phyloP scores from a whole-genome alignment of 176 grass and related monocot species.

The Carex pumila region DNA sequence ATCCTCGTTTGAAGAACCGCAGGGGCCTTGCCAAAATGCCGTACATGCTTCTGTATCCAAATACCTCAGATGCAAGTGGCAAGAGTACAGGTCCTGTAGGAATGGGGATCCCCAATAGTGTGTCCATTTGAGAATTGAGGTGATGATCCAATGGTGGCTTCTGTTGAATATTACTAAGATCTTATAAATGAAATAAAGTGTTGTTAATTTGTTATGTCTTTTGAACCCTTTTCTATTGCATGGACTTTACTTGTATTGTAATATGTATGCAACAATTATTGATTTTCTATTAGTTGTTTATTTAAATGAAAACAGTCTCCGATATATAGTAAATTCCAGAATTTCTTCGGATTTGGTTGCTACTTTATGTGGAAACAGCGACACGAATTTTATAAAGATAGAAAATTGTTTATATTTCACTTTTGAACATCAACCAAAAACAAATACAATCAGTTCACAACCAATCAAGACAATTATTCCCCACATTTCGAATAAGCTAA shows the following conservation, averaged over 20 bases:
- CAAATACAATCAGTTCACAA: no score
- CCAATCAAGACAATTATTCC: no score
- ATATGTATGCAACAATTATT: not conserved
- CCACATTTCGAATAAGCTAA: no score
- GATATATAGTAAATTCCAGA: no score
- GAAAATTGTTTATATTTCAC: no score
- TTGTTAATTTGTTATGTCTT: not conserved
- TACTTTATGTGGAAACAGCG: no score
- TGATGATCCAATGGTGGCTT: slow-evolving; percentile 20
- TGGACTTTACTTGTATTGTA: not conserved
- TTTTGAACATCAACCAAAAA: no score
- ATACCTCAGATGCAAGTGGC: not conserved
- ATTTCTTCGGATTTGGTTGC: no score
- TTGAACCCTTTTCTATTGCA: not conserved
- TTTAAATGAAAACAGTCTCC: no score
- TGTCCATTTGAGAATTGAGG: slow-evolving; percentile 27
- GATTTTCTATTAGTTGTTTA: no score
- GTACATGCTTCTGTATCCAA: slow-evolving; percentile 10
- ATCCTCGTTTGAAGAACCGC: slow-evolving; percentile 14
- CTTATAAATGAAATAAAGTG: not conserved
- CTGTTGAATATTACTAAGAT: not conserved
- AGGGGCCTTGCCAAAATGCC: slow-evolving; percentile 19
- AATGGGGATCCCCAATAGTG: slow-evolving; percentile 19
- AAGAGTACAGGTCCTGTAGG: not conserved
- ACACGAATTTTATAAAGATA: no score